phyloP scores from a whole-genome alignment of 1,139 yeast genomes.

The Candida frijolesensis region DNA sequence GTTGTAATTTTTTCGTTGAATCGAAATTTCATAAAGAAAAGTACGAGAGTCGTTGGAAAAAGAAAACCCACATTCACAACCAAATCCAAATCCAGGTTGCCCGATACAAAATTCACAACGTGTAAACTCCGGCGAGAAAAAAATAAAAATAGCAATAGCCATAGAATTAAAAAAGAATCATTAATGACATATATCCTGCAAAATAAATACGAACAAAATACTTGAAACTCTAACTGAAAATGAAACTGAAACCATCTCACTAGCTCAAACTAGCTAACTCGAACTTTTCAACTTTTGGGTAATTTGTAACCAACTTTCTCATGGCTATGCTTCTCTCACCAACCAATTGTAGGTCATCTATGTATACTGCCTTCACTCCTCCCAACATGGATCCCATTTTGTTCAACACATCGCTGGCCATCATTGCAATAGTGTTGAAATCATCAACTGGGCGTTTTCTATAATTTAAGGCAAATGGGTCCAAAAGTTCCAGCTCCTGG shows the following conservation, averaged over 20 bases:
- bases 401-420: constrained; percentile 40
- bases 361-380: constrained; percentile 34
- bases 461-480: not conserved
- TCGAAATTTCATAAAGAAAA: not conserved
- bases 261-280: constrained; percentile 27
- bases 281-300: constrained; percentile 36
- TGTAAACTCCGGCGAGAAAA: not conserved
- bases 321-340: constrained; percentile 39
- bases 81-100: too few relatives aligned
- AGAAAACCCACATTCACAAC: not conserved
- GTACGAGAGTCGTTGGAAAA: not conserved
- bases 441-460: constrained; percentile 4
- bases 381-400: constrained; percentile 37
- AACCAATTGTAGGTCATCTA: constrained; percentile 34
- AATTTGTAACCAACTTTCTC: constrained; percentile 32
- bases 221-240: not conserved
- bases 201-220: not conserved
- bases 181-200: not conserved
- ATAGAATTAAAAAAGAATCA: too few relatives aligned
- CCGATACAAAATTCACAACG: not conserved
- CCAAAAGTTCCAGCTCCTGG: constrained; percentile 4
- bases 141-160: not conserved
- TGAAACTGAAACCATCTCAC: not conserved
- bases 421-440: constrained; percentile 33
- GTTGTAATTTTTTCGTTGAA: not conserved